Evolutionary conservation across 2,329 filamentous ascomycete species (phyloP).

Genomic region (Penicillium verrucosum): DNA sequence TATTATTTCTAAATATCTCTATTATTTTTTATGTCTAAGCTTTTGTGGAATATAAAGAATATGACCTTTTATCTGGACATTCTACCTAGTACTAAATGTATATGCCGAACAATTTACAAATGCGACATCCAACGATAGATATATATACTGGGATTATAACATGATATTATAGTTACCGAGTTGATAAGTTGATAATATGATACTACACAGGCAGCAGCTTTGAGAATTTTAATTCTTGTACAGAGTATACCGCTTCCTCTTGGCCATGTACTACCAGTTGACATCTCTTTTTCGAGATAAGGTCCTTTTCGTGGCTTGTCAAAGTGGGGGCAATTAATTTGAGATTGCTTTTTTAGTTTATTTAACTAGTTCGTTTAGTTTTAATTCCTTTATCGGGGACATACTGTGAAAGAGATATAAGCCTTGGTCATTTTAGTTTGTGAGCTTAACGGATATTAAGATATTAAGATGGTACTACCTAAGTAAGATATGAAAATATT

Average conservation of each 20-base stretch:
- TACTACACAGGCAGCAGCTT: not conserved
- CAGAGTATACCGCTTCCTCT: not conserved
- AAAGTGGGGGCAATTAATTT: conserved; percentile 6
- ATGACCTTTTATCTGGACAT: not conserved
- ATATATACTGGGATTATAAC: too few relatives aligned
- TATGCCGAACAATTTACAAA: not conserved
- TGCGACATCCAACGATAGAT: too few relatives aligned
- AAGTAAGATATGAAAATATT: not conserved
- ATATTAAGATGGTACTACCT: too few relatives aligned
- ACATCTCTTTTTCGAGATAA: not conserved
- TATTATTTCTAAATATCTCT: not conserved
- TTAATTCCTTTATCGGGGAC: not conserved
- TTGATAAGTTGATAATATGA: too few relatives aligned
- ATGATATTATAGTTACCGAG: too few relatives aligned
- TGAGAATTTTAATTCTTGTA: not conserved
- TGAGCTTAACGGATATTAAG: not conserved
- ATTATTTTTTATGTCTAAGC: not conserved
- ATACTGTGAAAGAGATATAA: not conserved
- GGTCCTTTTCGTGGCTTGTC: not conserved
- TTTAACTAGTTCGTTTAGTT: not conserved
- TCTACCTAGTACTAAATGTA: not conserved
- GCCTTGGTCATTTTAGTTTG: not conserved
- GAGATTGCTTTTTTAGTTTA: not conserved
- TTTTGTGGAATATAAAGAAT: not conserved
- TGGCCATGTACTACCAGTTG: not conserved